Conservation (phyloP, 306 rosid species). For the Benincasa hispida region DNA sequence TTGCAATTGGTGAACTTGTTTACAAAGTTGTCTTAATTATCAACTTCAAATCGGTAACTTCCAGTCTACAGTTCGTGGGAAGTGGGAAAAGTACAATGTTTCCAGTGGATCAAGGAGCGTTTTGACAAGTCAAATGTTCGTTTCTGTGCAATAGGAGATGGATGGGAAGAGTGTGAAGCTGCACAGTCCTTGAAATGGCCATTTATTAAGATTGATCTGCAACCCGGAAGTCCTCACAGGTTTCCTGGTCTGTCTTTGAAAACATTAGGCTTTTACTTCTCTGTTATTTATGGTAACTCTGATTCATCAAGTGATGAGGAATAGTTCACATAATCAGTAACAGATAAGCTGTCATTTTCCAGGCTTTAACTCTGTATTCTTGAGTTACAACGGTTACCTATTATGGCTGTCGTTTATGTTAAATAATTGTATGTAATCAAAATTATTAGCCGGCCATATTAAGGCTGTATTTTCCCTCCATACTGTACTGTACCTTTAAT, state of each 20-base stretch:
- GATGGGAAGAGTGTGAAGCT: constrained; percentile 92
- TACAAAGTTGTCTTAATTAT: constrained; percentile 4
- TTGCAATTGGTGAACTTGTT: neutral
- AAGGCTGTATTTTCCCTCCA: neutral
- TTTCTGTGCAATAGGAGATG: constrained; percentile 81
- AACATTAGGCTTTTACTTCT: constrained; percentile 50
- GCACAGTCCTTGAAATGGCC: constrained; percentile 81
- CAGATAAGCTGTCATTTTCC: constrained; percentile 10
- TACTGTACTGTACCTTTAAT: neutral
- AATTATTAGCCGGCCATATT: neutral
- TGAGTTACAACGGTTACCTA: neutral
- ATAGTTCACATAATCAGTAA: constrained; percentile 12
- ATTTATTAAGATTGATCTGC: constrained; percentile 59
- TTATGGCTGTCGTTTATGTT: neutral
- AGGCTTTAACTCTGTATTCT: constrained; percentile 5
- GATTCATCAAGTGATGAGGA: constrained; percentile 36
- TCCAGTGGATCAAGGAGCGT: constrained; percentile 67
- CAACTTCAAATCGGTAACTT: neutral
- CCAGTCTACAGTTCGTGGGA: constrained; percentile 93
- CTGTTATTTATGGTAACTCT: constrained; percentile 60
- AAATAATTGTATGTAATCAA: neutral
- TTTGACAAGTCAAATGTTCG: constrained; percentile 54
- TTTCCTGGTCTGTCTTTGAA: constrained; percentile 83
- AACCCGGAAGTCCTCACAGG: constrained; percentile 61
- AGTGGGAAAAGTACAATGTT: constrained; percentile 69